Percentiles rank a stretch among this genome's conserved stretches.
phyloP scores from a whole-genome alignment of 192 early-diverging fungal genomes.

The Dissophora ornata region DNA sequence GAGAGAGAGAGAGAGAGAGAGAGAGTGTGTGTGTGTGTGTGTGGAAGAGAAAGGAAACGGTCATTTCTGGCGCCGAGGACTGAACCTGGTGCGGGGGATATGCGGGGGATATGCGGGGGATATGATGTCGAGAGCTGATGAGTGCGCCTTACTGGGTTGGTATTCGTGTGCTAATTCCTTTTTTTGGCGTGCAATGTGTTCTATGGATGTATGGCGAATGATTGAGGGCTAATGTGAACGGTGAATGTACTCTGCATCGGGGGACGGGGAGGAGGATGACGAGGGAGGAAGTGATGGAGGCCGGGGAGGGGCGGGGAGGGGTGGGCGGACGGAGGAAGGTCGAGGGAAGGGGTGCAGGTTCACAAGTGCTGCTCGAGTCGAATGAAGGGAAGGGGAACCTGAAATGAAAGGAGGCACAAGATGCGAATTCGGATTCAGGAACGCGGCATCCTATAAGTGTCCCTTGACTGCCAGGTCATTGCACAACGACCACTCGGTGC shows the following conservation, averaged over 20 bases:
- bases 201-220: neutral
- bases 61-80: too few species aligned
- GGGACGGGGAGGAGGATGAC: neutral
- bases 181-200: neutral
- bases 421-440: slow-evolving; percentile 6
- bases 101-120: too few species aligned
- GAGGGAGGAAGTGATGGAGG: slow-evolving; percentile 14
- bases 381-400: slow-evolving; percentile 46
- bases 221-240: slow-evolving; percentile 2
- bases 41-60: too few species aligned
- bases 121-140: neutral
- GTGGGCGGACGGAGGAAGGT: slow-evolving; percentile 4
- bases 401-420: slow-evolving; percentile 31
- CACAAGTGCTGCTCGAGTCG: slow-evolving; percentile 15
- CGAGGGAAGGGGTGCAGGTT: slow-evolving; percentile 17
- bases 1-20: too few species aligned
- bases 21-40: too few species aligned
- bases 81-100: too few species aligned
- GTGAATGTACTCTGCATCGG: slow-evolving; percentile 14
- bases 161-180: neutral
- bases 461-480: neutral
- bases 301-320: neutral
- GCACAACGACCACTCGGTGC: too few species aligned
- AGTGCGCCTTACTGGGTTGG: neutral
- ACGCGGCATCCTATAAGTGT: slow-evolving; percentile 3